Percentiles rank a stretch among this genome's conserved stretches.
Conservation (phyloP, 2,329 filamentous ascomycete genomes). For the Cercospora zeina region DNA sequence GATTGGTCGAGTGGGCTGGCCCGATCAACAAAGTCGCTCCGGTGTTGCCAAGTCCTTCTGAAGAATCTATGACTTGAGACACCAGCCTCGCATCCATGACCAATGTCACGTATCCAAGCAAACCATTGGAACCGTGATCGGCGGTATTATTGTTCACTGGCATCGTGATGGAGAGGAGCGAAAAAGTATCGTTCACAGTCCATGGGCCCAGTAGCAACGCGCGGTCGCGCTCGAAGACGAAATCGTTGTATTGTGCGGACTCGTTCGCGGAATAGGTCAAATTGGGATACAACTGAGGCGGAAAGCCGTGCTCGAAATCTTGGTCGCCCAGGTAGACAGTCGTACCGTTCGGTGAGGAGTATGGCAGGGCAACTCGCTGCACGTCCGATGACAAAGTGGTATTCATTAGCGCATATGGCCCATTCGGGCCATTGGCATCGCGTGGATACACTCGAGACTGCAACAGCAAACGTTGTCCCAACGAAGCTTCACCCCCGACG, state of each 20-base stretch:
- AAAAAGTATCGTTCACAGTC: constrained; percentile 69
- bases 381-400: constrained; percentile 57
- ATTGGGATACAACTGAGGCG: constrained; percentile 73
- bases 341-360: constrained; percentile 58
- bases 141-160: constrained; percentile 68
- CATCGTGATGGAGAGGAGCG: constrained; percentile 76
- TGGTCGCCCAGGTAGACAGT: constrained; percentile 62
- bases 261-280: constrained; percentile 59
- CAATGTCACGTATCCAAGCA: constrained; percentile 81
- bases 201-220: constrained; percentile 77
- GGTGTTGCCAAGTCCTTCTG: constrained; percentile 69
- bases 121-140: constrained; percentile 53
- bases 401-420: constrained; percentile 60
- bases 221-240: constrained; percentile 37
- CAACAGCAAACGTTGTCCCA: constrained; percentile 57
- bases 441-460: constrained; percentile 74
- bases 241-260: constrained; percentile 9
- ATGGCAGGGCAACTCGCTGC: constrained; percentile 61
- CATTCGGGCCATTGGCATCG: constrained; percentile 59
- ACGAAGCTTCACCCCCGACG: constrained; percentile 55
- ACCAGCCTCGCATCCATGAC: constrained; percentile 69
- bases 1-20: constrained; percentile 65
- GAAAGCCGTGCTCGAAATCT: constrained; percentile 60
- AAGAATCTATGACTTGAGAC: constrained; percentile 60
- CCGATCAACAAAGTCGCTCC: constrained; percentile 72